Percentiles rank a stretch among this genome's conserved stretches.
These are phyloP conservation scores for Scheffersomyces lignosus DNA, from an alignment of 805 yeast genomes.

Conservation along the genomic window DNA sequence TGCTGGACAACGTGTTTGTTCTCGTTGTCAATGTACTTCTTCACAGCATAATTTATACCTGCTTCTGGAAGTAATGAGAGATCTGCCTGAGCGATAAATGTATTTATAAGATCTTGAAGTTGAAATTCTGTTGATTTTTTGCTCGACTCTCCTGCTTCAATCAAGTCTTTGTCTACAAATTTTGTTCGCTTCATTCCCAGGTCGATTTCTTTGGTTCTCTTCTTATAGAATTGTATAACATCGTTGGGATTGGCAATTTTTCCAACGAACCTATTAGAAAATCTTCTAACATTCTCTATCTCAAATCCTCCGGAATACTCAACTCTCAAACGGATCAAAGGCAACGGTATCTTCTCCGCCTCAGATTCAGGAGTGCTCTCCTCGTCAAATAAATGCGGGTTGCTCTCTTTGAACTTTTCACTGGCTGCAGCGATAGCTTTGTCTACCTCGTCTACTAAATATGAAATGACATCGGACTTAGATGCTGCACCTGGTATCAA, in stretches of 20 bases:
- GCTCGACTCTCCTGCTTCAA: conserved; percentile 10
- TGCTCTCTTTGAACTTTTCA: conserved; percentile 42
- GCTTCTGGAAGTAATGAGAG: conserved; percentile 70
- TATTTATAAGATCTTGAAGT: conserved; percentile 63
- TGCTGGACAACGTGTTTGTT: conserved; percentile 70
- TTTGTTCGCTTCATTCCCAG: conserved; percentile 11
- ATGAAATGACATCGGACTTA: conserved; percentile 59
- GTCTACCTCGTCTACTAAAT: conserved; percentile 64
- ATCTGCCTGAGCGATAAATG: conserved; percentile 60
- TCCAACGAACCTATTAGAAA: conserved; percentile 89
- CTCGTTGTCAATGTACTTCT: conserved; percentile 74
- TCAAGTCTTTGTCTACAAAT: conserved; percentile 13
- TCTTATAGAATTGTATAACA: conserved; percentile 69
- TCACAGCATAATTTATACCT: conserved; percentile 73
- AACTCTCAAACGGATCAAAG: conserved; percentile 77
- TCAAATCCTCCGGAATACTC: conserved; percentile 91
- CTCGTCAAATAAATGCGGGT: conserved; percentile 29
- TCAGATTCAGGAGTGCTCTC: conserved; percentile 5
- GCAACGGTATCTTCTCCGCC: conserved; percentile 54
- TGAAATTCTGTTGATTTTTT: conserved; percentile 36
- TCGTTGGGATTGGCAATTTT: conserved; percentile 89
- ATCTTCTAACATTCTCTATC: conserved; percentile 85
- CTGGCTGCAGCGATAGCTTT: conserved; percentile 61
- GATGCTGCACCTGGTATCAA: conserved; percentile 62
- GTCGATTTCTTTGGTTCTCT: conserved; percentile 23